Evolutionary conservation across 1,284 basidiomycete genomes (phyloP).

Genomic region (Sporisorium iseilematis-ciliati): DNA sequence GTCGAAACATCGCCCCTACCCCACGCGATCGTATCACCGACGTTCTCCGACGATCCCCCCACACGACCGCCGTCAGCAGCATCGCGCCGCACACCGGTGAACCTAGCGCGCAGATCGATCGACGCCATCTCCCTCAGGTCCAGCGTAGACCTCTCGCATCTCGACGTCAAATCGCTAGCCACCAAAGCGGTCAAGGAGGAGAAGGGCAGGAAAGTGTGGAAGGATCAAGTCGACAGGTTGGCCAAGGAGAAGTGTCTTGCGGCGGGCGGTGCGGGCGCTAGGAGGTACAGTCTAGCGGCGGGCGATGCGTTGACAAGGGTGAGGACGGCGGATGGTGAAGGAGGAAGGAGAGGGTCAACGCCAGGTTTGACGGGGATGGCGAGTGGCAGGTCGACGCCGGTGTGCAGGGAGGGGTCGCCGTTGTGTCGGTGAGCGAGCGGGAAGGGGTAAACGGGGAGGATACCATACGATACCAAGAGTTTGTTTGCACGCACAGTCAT

Average conservation of each 20-base stretch:
- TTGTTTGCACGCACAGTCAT: neutral
- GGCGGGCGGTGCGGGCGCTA: neutral
- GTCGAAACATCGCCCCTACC: neutral
- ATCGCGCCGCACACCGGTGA: neutral
- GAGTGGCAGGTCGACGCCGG: slow-evolving; percentile 4
- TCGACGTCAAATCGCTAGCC: slow-evolving; percentile 39
- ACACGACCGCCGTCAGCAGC: slow-evolving; percentile 18
- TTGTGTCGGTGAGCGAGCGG: neutral
- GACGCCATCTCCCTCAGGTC: slow-evolving; percentile 32
- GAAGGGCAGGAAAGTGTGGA: slow-evolving; percentile 32
- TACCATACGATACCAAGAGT: neutral
- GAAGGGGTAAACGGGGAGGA: too few species aligned
- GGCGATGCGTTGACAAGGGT: slow-evolving; percentile 18
- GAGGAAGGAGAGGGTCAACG: slow-evolving; percentile 11
- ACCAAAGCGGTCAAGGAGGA: slow-evolving; percentile 35
- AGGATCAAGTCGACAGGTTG: slow-evolving; percentile 34
- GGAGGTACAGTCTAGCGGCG: slow-evolving; percentile 9
- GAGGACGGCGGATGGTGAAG: slow-evolving; percentile 17
- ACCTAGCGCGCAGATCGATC: slow-evolving; percentile 27
- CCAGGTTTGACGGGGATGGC: slow-evolving; percentile 8
- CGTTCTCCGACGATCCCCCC: neutral
- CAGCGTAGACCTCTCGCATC: slow-evolving; percentile 10
- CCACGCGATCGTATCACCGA: neutral
- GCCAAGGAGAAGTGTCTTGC: slow-evolving; percentile 27
- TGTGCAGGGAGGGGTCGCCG: neutral